Percentiles rank a stretch among this genome's conserved stretches.
Evolutionary conservation across 495 filamentous ascomycete species (phyloP).

Genomic region (Hypoxylon perforatum): DNA sequence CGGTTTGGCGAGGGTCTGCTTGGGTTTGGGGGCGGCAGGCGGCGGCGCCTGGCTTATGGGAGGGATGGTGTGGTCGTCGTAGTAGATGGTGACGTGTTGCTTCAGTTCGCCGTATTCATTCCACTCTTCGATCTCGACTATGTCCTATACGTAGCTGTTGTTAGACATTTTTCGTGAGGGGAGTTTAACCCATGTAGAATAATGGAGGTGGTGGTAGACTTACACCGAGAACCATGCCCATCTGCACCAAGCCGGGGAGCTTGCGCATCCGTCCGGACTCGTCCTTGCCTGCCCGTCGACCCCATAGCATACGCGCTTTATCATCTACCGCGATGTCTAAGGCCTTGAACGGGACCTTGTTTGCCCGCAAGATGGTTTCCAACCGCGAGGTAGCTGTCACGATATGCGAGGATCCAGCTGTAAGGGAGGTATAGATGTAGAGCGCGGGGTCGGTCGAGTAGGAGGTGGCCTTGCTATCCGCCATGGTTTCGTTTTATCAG

Average conservation of each 20-base stretch:
- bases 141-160: constrained; percentile 66
- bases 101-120: constrained; percentile 98
- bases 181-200: background rate
- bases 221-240: constrained; percentile 87
- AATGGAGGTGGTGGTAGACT: constrained; percentile 47
- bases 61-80: constrained; percentile 63
- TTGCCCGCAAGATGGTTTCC: constrained; percentile 95
- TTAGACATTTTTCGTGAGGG: background rate
- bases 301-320: constrained; percentile 90
- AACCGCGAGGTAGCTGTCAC: constrained; percentile 94
- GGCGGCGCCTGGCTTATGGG: constrained; percentile 53
- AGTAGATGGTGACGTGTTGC: constrained; percentile 73
- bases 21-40: constrained; percentile 43
- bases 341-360: constrained; percentile 90
- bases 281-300: constrained; percentile 75
- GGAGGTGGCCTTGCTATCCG: constrained; percentile 58
- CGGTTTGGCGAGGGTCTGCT: constrained; percentile 41
- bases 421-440: constrained; percentile 94
- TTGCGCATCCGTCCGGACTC: constrained; percentile 74
- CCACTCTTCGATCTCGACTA: constrained; percentile 97
- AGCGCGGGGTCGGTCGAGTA: constrained; percentile 82
- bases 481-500: constrained; percentile 49
- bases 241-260: constrained; percentile 88
- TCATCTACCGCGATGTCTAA: constrained; percentile 94
- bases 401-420: constrained; percentile 95